Evolutionary conservation across 1,284 basidiomycete species (phyloP), one percentile per base, ranked within the genome.

Genomic region (Ceratobasidium sp.): DNA sequence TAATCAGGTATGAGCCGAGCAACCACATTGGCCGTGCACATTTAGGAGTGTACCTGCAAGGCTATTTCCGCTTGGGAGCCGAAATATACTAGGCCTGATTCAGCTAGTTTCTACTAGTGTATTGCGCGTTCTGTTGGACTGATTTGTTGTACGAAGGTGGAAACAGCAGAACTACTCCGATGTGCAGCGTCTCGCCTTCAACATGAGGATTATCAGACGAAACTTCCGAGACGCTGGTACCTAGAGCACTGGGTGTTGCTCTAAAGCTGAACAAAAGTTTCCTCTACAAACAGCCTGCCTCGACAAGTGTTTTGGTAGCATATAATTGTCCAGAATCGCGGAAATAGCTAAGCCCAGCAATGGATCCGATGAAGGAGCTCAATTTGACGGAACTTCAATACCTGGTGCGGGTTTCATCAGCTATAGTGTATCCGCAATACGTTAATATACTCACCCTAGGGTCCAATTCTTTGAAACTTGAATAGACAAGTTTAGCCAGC

Each of bases 71-170:
- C 92, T 92, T 17, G 91, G 92, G 82, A 92, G 88, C 48, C 92
- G 87, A 85, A 91, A 92, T 82, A 92, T 91, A 5, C 89, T 86
- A 66, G 92, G 91, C 17, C 86, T 87, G 86, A 90, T 89, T 52
- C 88, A 17, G 87, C 86, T 69, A 93, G 46, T 74, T 81, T 90
- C 85, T 0, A 92, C 91, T 57, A 94, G 84, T 82, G 94, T 92
- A 6, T 87, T 83, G 56, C 92, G 86, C 86, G 93, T 87, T 0
- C 92, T 92, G 82, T 93, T 93, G 54, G 85, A 44, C 2, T 77
- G 33, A n/a, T n/a, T 86, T 84, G 76, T 91, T 92, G 83, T 90
- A 93, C 0, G 92, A 93, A 0, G 92, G 92, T 2, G 92, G 92
- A 84, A 93, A 93, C 65, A 93, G 85, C 1, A 90, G 91, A 74